Percentiles rank a stretch among this genome's conserved stretches.
Evolutionary conservation across 208 protist genomes (phyloP).

Genomic region (Angomonas deanei): DNA sequence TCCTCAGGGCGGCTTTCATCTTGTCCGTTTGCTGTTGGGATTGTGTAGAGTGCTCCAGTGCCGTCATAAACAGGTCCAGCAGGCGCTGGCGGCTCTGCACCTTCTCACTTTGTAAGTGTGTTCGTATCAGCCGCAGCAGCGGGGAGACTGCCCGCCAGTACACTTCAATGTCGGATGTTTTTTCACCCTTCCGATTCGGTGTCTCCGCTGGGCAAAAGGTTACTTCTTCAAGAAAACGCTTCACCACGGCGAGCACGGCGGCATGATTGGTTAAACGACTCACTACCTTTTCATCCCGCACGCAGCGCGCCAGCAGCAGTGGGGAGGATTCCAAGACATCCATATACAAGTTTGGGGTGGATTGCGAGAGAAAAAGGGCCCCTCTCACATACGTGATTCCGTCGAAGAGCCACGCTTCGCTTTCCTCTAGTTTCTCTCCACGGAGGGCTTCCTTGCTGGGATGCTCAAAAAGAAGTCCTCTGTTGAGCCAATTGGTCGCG

Average conservation of each 20-base stretch:
- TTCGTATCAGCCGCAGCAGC: slow-evolving; percentile 29
- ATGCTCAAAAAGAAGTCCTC: background rate
- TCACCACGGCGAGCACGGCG: background rate
- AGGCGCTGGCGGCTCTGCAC: slow-evolving; percentile 37
- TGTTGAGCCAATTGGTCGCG: slow-evolving; percentile 62
- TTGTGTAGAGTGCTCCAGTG: slow-evolving; percentile 13
- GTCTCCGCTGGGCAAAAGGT: too few species aligned
- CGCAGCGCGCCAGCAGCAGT: slow-evolving; percentile 35
- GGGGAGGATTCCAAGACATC: slow-evolving; percentile 17
- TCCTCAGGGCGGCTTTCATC: slow-evolving; percentile 20
- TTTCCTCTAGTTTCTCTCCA: background rate
- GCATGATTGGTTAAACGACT: slow-evolving; percentile 33
- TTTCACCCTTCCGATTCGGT: too few species aligned
- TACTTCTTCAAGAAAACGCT: background rate
- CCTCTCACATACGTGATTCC: slow-evolving; percentile 20
- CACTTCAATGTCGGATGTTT: slow-evolving; percentile 11
- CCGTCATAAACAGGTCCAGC: slow-evolving; percentile 20
- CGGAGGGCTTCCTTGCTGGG: background rate
- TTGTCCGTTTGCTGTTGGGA: slow-evolving; percentile 10
- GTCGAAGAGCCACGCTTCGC: too few species aligned
- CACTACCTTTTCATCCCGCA: slow-evolving; percentile 36
- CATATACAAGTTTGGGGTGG: background rate
- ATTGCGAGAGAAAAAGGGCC: background rate
- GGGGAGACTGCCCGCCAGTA: slow-evolving; percentile 46
- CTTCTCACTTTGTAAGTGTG: slow-evolving; percentile 17